Percentiles rank a stretch among this genome's conserved stretches.
Conservation (phyloP, 805 yeast species). For the Sugiyamaella marilandica region DNA sequence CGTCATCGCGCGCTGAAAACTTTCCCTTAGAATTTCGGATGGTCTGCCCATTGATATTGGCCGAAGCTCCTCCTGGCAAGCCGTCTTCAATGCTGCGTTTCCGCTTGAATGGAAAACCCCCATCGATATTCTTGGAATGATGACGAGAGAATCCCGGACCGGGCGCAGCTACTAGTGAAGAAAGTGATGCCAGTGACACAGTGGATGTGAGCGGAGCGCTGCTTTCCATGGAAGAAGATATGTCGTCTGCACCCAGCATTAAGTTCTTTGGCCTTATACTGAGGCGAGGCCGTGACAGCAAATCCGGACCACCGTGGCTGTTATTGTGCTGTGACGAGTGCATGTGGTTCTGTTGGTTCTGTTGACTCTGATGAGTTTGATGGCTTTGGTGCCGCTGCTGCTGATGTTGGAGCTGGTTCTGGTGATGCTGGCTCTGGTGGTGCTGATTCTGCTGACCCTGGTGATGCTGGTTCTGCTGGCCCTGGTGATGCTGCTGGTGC, state of each 20-base stretch:
- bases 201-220: not conserved
- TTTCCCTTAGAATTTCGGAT: slow-evolving; percentile 16
- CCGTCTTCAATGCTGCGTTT: not conserved
- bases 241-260: not conserved
- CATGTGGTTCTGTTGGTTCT: not conserved
- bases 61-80: not conserved
- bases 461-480: not conserved
- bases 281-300: not conserved
- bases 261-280: not conserved
- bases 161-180: not conserved
- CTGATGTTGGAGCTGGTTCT: slow-evolving; percentile 11
- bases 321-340: too few species aligned
- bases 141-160: not conserved
- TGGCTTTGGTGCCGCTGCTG: slow-evolving; percentile 10
- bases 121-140: too few species aligned
- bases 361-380: not conserved
- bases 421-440: slow-evolving; percentile 1
- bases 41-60: not conserved
- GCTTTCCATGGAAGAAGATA: not conserved
- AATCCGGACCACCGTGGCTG: not conserved
- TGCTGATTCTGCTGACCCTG: slow-evolving; percentile 7
- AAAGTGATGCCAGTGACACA: not conserved
- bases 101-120: not conserved
- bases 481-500: slow-evolving; percentile 3
- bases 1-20: slow-evolving; percentile 29